These are phyloP conservation scores for Fusarium sp. DNA, from an alignment of 2,329 filamentous ascomycete genomes.

Conservation along the genomic window DNA sequence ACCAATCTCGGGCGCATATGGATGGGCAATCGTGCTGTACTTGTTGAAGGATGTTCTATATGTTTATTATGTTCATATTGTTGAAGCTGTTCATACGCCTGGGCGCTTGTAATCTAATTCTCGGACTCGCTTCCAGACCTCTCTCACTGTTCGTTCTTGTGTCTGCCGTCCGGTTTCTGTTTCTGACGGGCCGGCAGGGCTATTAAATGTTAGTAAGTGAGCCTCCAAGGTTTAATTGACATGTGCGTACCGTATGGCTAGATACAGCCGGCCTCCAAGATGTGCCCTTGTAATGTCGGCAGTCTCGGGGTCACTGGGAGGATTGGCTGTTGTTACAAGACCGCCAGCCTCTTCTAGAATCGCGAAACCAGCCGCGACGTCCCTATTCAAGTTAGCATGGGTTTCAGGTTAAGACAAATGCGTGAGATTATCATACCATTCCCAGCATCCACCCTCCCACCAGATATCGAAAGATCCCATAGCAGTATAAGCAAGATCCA, in stretches of 20 bases:
- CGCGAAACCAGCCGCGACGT: conserved; percentile 79
- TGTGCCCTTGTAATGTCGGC: conserved; percentile 67
- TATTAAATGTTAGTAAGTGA: conserved; percentile 39
- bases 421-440: conserved; percentile 62
- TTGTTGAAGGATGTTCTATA: neutral
- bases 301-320: conserved; percentile 66
- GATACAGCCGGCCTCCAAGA: conserved; percentile 74
- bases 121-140: conserved; percentile 76
- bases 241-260: conserved; percentile 68
- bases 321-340: conserved; percentile 77
- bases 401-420: too few species aligned
- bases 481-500: conserved; percentile 79
- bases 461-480: conserved; percentile 82
- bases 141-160: conserved; percentile 76
- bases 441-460: conserved; percentile 87
- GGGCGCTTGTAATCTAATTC: conserved; percentile 74
- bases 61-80: neutral
- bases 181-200: conserved; percentile 70
- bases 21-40: neutral
- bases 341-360: conserved; percentile 79
- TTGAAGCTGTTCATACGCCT: conserved; percentile 49
- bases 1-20: neutral
- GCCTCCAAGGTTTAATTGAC: accelerated
- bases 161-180: conserved; percentile 71
- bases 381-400: conserved; percentile 55